Base-by-base conservation (phyloP, 345 rosid species). In the Rhizophora mangle region DNA sequence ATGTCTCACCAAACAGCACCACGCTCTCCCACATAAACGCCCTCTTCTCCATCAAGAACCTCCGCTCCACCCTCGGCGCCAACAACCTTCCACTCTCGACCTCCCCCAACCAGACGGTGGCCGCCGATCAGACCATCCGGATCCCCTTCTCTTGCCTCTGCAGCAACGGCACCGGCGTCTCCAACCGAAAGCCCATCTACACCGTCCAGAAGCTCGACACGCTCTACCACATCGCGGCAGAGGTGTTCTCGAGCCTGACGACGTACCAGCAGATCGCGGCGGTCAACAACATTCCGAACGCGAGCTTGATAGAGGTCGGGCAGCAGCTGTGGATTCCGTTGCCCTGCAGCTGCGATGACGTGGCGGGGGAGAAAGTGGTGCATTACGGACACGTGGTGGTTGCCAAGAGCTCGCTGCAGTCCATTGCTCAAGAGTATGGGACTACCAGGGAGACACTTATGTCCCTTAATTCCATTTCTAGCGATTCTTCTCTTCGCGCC, bases 281-380 rank as follows among this genome's bases (percentile, higher is more conserved):
- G 18, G 68, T 46, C 10, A 77, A 77, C 27, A 43, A 43, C 24
- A 68, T 77, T 29, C 0, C 37, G 8, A 2, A 68, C 29, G 34
- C 8, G 39, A 10, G 52, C 43, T 0, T 11, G 67, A 72, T 77
- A 6, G 0, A 0, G 21, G 64, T 43, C 3, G 77, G 81, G 51
- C 63, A 68, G 63, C 5, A 59, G 67, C 67, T 77, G 60, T 30
- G 29, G 71, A 77, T 77, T 60, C 77, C 81, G 15, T 21, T 77
- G 49, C 81, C 77, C 8, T 77, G 81, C 24, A 77, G 71, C 68
- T 72, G 81, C 54, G 81, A 77, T 6, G 74, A 72, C 1, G 71
- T 68, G 19, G 74, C 26, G 1, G 74, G 74, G 27, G 22, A 21
- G 27, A 52, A 31, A 46, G 81, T 77, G 36, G 81, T 72, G 1